Conservation (phyloP, 108 stramenopile genomes). For the Skeletonema tropicum region DNA sequence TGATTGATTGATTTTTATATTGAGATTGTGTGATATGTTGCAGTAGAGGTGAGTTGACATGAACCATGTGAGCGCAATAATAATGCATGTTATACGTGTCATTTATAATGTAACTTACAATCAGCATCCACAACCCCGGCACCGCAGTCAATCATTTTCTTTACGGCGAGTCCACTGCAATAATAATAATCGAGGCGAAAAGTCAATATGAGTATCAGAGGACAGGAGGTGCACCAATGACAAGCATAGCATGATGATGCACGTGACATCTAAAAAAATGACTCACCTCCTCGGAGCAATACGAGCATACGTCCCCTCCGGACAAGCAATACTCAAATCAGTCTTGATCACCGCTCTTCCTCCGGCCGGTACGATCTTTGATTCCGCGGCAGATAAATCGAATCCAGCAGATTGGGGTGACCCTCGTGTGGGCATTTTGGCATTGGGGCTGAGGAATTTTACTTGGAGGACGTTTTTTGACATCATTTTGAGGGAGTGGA, state of each 20-base stretch:
- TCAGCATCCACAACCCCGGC: conserved; percentile 99
- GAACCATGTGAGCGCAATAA: too few relatives aligned
- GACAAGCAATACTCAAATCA: conserved; percentile 92
- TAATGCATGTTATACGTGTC: too few relatives aligned
- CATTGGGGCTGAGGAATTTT: conserved; percentile 66
- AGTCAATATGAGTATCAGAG: too few relatives aligned
- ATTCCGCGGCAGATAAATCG: conserved; percentile 71
- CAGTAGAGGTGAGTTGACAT: too few relatives aligned
- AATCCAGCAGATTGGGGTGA: conserved; percentile 81
- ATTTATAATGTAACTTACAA: conserved; percentile 21
- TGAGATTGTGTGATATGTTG: too few relatives aligned
- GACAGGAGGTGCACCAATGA: too few relatives aligned
- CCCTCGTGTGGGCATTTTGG: conserved; percentile 74
- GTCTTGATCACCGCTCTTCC: conserved; percentile 93
- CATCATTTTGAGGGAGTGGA: conserved; percentile 2
- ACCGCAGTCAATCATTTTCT: conserved; percentile 95
- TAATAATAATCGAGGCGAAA: too few relatives aligned
- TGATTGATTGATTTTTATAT: too few relatives aligned
- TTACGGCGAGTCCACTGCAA: conserved; percentile 87
- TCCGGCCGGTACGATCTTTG: conserved; percentile 70
- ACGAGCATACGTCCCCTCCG: conserved; percentile 92
- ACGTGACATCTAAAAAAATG: not conserved
- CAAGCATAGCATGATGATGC: too few relatives aligned
- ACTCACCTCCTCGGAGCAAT: conserved; percentile 83
- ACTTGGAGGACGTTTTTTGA: conserved; percentile 50